Percentiles rank a stretch among this genome's conserved stretches.
phyloP scores from a whole-genome alignment of 345 rosid genomes.

The Raphanus sativus region DNA sequence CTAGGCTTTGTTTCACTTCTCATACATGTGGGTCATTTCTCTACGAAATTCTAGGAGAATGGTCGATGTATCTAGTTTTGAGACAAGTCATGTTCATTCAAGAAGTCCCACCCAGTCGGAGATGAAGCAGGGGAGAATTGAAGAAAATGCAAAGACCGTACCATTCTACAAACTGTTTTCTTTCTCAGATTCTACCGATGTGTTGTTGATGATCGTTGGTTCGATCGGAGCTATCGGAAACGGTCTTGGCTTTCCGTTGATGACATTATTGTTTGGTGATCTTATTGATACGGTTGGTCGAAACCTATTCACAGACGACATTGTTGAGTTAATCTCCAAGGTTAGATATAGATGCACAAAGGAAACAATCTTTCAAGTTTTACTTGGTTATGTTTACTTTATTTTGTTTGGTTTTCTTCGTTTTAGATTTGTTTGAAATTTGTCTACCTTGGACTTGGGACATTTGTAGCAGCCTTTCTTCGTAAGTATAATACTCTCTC shows the following conservation, averaged over 20 bases:
- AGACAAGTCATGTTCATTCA: not conserved
- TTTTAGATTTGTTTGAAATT: conserved; percentile 54
- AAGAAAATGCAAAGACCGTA: conserved; percentile 49
- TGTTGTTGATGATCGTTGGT: conserved; percentile 61
- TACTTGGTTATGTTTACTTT: not conserved
- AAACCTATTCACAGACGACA: conserved; percentile 44
- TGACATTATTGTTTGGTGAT: conserved; percentile 73
- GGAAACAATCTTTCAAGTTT: not conserved
- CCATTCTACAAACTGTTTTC: conserved; percentile 68
- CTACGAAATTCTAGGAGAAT: not conserved
- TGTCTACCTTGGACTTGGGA: conserved; percentile 36
- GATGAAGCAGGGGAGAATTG: conserved; percentile 26
- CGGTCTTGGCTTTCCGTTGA: conserved; percentile 61
- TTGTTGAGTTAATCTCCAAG: conserved; percentile 50
- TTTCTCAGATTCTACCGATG: conserved; percentile 61
- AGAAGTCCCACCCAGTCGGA: not conserved
- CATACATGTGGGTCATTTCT: conserved; percentile 34
- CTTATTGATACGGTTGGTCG: conserved; percentile 54
- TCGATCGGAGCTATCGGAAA: conserved; percentile 61
- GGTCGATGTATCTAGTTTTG: not conserved
- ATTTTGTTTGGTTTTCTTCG: not conserved
- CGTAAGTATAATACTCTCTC: conserved; percentile 19
- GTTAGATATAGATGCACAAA: conserved; percentile 32
- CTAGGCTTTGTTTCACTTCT: conserved; percentile 39
- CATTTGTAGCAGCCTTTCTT: conserved; percentile 54